phyloP scores from a whole-genome alignment of 73 alveolate species.

The Paraurostyla sp. region DNA sequence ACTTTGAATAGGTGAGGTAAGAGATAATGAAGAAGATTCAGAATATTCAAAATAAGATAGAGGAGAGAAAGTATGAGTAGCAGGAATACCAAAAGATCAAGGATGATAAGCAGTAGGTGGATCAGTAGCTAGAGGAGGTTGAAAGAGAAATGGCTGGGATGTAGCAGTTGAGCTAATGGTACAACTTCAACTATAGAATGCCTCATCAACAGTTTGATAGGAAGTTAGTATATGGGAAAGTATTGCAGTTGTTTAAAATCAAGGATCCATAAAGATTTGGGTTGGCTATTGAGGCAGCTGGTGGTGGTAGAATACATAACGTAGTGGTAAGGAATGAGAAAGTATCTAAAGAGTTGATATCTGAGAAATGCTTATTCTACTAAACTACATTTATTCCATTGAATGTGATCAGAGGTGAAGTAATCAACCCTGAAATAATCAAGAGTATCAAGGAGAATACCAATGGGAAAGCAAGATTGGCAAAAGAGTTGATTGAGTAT shows the following conservation, averaged over 20 bases:
- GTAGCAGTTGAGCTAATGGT: slow-evolving; percentile 58
- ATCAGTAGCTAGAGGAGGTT: slow-evolving; percentile 56
- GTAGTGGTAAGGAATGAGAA: slow-evolving; percentile 92
- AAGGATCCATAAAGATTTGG: slow-evolving; percentile 84
- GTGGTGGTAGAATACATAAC: slow-evolving; percentile 91
- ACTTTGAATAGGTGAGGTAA: slow-evolving; percentile 61
- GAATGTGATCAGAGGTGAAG: slow-evolving; percentile 70
- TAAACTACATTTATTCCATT: slow-evolving; percentile 86
- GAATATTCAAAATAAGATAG: neutral
- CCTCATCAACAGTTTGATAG: slow-evolving; percentile 92
- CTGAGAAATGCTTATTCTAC: slow-evolving; percentile 76
- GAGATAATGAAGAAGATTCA: slow-evolving; percentile 60
- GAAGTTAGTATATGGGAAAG: slow-evolving; percentile 91
- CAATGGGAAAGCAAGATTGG: slow-evolving; percentile 84
- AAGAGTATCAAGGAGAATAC: slow-evolving; percentile 35
- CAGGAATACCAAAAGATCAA: slow-evolving; percentile 52
- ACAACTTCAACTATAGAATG: slow-evolving; percentile 77
- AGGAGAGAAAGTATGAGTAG: slow-evolving; percentile 60
- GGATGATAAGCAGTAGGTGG: slow-evolving; percentile 16
- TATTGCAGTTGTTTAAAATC: slow-evolving; percentile 90
- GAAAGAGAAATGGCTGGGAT: slow-evolving; percentile 58
- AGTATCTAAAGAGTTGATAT: slow-evolving; percentile 83
- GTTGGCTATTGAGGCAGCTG: slow-evolving; percentile 93
- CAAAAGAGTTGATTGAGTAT: slow-evolving; percentile 89
- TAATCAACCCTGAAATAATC: slow-evolving; percentile 27